phyloP scores from a whole-genome alignment of 257 asterid genomes.

The Linaria vulgaris region DNA sequence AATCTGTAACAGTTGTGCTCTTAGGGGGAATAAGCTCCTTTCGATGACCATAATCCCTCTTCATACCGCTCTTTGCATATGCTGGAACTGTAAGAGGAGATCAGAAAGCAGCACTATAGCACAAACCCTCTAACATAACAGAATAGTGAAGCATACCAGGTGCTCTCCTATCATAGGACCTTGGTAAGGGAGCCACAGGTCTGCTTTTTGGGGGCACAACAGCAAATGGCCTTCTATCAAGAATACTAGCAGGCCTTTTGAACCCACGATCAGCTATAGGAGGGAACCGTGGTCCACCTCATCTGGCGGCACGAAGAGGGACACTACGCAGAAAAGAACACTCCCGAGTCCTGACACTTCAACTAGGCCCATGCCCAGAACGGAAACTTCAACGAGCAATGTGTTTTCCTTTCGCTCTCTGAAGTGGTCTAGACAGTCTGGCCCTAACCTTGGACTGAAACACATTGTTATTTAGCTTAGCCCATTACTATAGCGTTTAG shows the following conservation, averaged over 20 bases:
- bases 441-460: conserved; percentile 97
- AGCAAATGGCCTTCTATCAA: conserved; percentile 77
- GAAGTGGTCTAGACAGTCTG: conserved; percentile 95
- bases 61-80: conserved; percentile 66
- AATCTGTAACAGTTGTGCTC: conserved; percentile 70
- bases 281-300: conserved; percentile 54
- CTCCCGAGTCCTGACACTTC: conserved; percentile 67
- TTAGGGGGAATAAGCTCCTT: conserved; percentile 72
- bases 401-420: conserved; percentile 90
- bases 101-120: conserved; percentile 22
- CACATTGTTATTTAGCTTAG: conserved; percentile 23
- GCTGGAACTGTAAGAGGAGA: conserved; percentile 49
- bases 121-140: neutral
- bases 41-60: conserved; percentile 76
- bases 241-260: conserved; percentile 56
- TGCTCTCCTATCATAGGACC: conserved; percentile 92
- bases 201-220: conserved; percentile 69
- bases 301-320: conserved; percentile 62
- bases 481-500: conserved; percentile 20
- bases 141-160: conserved; percentile 55
- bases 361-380: conserved; percentile 52
- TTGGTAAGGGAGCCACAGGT: conserved; percentile 63
- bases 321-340: conserved; percentile 55
- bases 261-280: conserved; percentile 60
- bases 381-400: conserved; percentile 65